Percentiles rank a stretch among this genome's conserved stretches.
phyloP scores from a whole-genome alignment of 176 grass and related monocot species.

The Aegilops bicornis region DNA sequence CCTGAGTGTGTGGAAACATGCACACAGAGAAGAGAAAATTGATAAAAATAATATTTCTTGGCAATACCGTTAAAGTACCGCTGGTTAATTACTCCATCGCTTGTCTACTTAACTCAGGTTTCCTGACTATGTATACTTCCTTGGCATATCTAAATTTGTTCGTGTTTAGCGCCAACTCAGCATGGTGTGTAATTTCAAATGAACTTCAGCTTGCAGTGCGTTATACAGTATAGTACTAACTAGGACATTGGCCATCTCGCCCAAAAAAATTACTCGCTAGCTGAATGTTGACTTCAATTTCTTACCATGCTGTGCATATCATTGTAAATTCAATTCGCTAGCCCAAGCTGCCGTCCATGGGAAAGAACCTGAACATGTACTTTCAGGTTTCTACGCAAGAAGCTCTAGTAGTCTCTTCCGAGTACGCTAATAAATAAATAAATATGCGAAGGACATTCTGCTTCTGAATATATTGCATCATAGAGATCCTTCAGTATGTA shows the following conservation, averaged over 20 bases:
- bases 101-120: neutral
- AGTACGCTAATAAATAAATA: neutral
- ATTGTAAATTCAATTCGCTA: neutral
- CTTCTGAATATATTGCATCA: neutral
- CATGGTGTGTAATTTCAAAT: neutral
- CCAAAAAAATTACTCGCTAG: neutral
- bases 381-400: neutral
- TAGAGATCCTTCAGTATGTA: neutral
- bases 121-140: neutral
- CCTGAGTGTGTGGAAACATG: neutral
- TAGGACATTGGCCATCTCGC: neutral
- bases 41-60: neutral
- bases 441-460: neutral
- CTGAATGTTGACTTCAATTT: neutral
- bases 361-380: neutral
- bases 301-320: neutral
- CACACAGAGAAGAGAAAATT: neutral
- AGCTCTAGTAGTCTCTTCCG: neutral
- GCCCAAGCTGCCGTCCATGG: neutral
- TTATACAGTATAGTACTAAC: neutral
- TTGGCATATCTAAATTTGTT: neutral
- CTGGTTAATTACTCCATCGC: neutral
- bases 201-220: neutral
- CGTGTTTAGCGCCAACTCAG: conserved; percentile 4
- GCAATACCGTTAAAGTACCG: neutral